A percentile compares a stretch with the other conserved stretches of the same genome.
Evolutionary conservation across 345 rosid genomes (phyloP).

Genomic region (Aethionema arabicum): DNA sequence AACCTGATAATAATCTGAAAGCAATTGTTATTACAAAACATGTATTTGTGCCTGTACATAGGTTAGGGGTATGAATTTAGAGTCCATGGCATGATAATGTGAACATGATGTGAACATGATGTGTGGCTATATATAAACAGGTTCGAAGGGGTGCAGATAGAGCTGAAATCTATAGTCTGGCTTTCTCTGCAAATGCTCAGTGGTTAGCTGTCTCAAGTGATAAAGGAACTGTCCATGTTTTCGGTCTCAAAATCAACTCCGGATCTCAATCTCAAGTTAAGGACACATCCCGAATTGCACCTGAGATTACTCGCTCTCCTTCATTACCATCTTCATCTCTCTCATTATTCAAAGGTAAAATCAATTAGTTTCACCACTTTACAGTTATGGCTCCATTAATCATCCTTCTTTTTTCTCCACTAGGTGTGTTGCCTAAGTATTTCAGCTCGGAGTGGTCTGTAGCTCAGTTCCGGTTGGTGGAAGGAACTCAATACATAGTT

Average conservation of each 20-base stretch:
- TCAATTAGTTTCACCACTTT: conserved; percentile 7
- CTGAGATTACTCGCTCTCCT: conserved; percentile 37
- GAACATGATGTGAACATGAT: conserved; percentile 12
- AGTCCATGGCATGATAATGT: conserved; percentile 14
- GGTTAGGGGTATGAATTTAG: neutral
- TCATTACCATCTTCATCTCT: conserved; percentile 49
- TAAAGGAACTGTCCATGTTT: conserved; percentile 96
- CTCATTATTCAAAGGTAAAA: conserved; percentile 74
- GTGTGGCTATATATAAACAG: conserved; percentile 42
- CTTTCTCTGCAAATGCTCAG: conserved; percentile 80
- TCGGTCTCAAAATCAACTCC: conserved; percentile 73
- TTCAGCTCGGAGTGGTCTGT: conserved; percentile 98
- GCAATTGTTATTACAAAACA: neutral
- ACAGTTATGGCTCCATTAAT: neutral
- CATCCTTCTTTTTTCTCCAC: conserved; percentile 5
- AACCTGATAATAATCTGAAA: conserved; percentile 5
- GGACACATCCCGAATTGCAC: conserved; percentile 44
- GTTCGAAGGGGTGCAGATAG: conserved; percentile 98
- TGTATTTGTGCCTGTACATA: neutral
- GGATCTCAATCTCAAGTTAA: conserved; percentile 48
- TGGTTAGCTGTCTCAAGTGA: conserved; percentile 98
- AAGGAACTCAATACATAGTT: conserved; percentile 80
- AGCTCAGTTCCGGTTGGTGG: conserved; percentile 83
- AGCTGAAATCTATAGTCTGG: conserved; percentile 95
- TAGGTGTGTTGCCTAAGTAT: conserved; percentile 95